A percentile compares a stretch with the other conserved stretches of the same genome.
phyloP scores from a whole-genome alignment of 345 rosid genomes.

The Streptanthus diversifolius region DNA sequence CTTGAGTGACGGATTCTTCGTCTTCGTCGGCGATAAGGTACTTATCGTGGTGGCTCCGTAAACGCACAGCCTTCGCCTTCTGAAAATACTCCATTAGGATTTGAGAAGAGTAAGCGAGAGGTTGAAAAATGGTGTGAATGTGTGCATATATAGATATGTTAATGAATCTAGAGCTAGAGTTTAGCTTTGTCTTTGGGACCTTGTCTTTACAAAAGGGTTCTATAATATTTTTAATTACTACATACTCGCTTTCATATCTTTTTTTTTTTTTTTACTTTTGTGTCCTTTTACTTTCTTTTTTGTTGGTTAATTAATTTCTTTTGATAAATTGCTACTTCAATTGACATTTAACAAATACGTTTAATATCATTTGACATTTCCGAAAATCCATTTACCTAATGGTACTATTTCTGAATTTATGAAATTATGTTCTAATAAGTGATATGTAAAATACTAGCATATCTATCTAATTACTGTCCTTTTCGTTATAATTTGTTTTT shows the following conservation, averaged over 20 bases:
- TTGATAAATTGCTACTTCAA: not conserved
- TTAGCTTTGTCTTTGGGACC: constrained; percentile 3
- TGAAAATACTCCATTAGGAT: constrained; percentile 62
- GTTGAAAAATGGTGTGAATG: constrained; percentile 20
- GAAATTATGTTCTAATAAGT: not conserved
- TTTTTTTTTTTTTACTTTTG: not conserved
- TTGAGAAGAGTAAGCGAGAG: not conserved
- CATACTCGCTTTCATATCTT: not conserved
- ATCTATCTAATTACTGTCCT: too few species aligned
- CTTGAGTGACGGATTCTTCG: constrained; percentile 66
- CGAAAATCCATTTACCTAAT: not conserved
- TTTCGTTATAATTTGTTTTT: too few species aligned
- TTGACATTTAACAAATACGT: not conserved
- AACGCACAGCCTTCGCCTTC: constrained; percentile 70
- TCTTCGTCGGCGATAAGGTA: constrained; percentile 67
- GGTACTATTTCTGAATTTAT: not conserved
- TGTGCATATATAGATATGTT: not conserved
- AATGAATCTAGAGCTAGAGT: not conserved
- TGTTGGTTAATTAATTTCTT: not conserved
- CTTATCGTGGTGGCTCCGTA: constrained; percentile 79
- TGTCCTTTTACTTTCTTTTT: not conserved
- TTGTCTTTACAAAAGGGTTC: constrained; percentile 13
- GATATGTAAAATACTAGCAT: not conserved
- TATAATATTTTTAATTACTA: not conserved
- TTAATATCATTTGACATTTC: not conserved